A percentile compares a stretch with the other conserved stretches of the same genome.
Evolutionary conservation across 129 eudicot species (phyloP).

Genomic region (Daucus carota): DH1_v3.0 NC_030386.2:21673501-21674000

Average conservation of each 20-base stretch:
- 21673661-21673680: constrained; percentile 9
- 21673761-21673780: constrained; percentile 24
- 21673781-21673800: constrained; percentile 11
- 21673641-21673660: constrained; percentile 8
- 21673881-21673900: neutral
- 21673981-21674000: neutral
- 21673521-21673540: neutral
- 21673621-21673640: no score
- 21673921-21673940: neutral
- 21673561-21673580: neutral
- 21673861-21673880: neutral
- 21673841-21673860: neutral
- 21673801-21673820: neutral
- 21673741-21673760: constrained; percentile 16
- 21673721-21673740: constrained; percentile 29
- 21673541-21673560: neutral
- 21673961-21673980: neutral
- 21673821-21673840: no score
- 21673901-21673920: neutral
- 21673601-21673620: no score
- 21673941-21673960: no score
- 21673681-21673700: constrained; percentile 38
- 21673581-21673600: no score
- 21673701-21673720: constrained; percentile 35
- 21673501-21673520: neutral